These are phyloP conservation scores for Acer campestre DNA, from an alignment of 345 rosid species.

Conservation along the genomic window DNA sequence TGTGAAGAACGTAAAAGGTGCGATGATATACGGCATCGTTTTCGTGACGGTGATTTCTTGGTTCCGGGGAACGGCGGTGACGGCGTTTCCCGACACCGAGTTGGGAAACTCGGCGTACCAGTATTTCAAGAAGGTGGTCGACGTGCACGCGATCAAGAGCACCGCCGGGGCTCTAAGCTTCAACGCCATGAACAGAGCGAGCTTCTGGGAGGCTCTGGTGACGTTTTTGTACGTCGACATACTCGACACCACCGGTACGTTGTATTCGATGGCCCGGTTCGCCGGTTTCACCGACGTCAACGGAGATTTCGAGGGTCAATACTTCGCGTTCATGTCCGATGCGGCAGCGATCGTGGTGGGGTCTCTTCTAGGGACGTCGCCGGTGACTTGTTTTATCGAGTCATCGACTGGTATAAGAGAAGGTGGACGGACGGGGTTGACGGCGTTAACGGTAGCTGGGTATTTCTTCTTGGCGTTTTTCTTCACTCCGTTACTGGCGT, in stretches of 20 bases:
- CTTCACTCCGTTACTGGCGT: constrained; percentile 55
- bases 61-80: constrained; percentile 51
- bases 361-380: constrained; percentile 53
- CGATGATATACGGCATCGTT: constrained; percentile 50
- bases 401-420: constrained; percentile 60
- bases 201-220: constrained; percentile 56
- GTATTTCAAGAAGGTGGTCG: constrained; percentile 56
- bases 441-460: constrained; percentile 53
- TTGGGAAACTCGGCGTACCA: constrained; percentile 38
- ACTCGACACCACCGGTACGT: constrained; percentile 55
- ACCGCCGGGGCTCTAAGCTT: constrained; percentile 56
- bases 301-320: constrained; percentile 56
- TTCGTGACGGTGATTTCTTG: constrained; percentile 54
- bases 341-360: constrained; percentile 53
- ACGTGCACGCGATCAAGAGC: constrained; percentile 39
- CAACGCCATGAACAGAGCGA: constrained; percentile 27
- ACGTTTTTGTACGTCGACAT: constrained; percentile 61
- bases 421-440: constrained; percentile 53
- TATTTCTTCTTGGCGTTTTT: constrained; percentile 54
- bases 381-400: constrained; percentile 50
- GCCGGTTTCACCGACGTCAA: constrained; percentile 44
- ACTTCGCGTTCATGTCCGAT: constrained; percentile 64
- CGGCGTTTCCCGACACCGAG: constrained; percentile 44
- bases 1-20: constrained; percentile 48
- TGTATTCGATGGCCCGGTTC: constrained; percentile 56